Base-by-base conservation (phyloP, 176 grass and related monocot genomes). In the Panicum miliaceum region DNA sequence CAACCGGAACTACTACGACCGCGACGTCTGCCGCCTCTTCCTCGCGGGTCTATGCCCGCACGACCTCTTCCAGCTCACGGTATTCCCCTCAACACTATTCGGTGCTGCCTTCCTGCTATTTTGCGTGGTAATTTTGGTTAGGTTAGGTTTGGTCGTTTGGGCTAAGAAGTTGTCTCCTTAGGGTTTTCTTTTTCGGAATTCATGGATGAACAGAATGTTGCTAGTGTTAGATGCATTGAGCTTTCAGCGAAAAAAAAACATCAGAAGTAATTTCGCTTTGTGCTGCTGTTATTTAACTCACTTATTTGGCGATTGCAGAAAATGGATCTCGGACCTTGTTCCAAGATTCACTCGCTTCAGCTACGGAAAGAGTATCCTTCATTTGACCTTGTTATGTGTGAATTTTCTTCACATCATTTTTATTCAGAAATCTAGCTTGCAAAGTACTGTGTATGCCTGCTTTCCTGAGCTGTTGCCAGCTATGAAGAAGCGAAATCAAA, bases 21-120 rank as follows among this genome's bases (percentile, higher is more conserved):
- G 93, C 85, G 96, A 99, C 62, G 96, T 96, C 68, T 99, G 93
- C 80, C 96, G 89, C 72, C 93, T 99, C 79, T 99, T 90, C 84
- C 88, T 99, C 75, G 84, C 86, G 56, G 96, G 96, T 1, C 96
- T 99, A 41, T 99, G 96, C 88, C 91, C 91, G 18, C 96, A 99
- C 81, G 93, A 96, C 74, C 96, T 99, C 85, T 96, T 99, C 84
- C 93, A 99, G 86, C 96, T 96, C 65, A 99, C 96, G 84, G 96
- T 99, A 43, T 40, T 6, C 40, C 53, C 61, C 13, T n/a, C 58
- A 14, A n/a, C 42, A 0, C 18, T 37, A 9, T 54, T 36, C 25
- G 6, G 12, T 34, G 29, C 66, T 61, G 53, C 11, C 35, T 12
- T 9, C 22, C 60, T 22, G 25, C 67, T 79, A 42, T 12, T 46